Conservation (phyloP, 768 basidiomycete genomes). For the Serendipita indica region DNA sequence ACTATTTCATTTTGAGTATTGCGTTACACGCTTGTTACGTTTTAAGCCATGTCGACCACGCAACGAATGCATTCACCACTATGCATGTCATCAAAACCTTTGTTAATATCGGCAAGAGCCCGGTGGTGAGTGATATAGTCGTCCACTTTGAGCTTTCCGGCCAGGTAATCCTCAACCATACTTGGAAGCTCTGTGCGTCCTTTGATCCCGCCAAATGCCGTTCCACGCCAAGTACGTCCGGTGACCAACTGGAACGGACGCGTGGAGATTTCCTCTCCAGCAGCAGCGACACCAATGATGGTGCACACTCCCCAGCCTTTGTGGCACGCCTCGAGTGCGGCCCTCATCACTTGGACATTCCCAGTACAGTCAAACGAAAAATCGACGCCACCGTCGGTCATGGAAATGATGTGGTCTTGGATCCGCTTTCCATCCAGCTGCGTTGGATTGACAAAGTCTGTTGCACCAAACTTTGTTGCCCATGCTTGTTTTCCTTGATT, state of each 20-base stretch:
- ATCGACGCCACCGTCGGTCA: constrained; percentile 94
- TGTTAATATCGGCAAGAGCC: constrained; percentile 58
- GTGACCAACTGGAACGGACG: constrained; percentile 55
- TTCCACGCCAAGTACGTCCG: constrained; percentile 86
- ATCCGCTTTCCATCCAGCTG: constrained; percentile 66
- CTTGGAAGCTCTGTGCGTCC: constrained; percentile 91
- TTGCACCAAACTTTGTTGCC: constrained; percentile 88
- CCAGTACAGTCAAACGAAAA: constrained; percentile 97
- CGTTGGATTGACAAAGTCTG: constrained; percentile 84
- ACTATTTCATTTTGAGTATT: neutral
- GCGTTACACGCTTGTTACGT: neutral
- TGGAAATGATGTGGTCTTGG: constrained; percentile 77
- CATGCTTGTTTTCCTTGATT: constrained; percentile 75
- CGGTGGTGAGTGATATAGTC: constrained; percentile 90
- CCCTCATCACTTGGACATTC: constrained; percentile 83
- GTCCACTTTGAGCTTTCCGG: constrained; percentile 74
- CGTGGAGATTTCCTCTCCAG: constrained; percentile 88
- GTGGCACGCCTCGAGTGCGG: constrained; percentile 95
- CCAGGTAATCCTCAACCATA: constrained; percentile 80
- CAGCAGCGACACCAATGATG: constrained; percentile 91
- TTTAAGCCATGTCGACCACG: constrained; percentile 68
- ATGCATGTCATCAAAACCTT: constrained; percentile 93
- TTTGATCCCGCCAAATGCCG: constrained; percentile 96
- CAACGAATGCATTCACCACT: constrained; percentile 88
- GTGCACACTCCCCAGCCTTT: constrained; percentile 98